A percentile compares a stretch with the other conserved stretches of the same genome.
These are phyloP conservation scores for Apiotrichum veenhuisii DNA, from an alignment of 1,284 basidiomycete genomes.

Conservation along the genomic window DNA sequence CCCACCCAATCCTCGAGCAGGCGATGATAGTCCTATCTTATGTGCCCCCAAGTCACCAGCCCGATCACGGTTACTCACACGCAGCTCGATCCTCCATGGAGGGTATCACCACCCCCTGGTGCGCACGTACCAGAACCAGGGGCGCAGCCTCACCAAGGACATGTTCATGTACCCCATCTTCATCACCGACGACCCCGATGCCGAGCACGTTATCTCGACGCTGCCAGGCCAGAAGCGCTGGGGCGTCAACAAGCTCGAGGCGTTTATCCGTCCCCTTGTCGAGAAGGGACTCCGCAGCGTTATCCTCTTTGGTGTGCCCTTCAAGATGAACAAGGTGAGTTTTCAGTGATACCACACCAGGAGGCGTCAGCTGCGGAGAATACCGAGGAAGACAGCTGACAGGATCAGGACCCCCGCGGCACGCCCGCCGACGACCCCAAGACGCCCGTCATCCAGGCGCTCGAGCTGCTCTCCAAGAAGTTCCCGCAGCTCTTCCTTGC, in stretches of 20 bases:
- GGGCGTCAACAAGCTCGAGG: conserved; percentile 89
- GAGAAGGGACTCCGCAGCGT: conserved; percentile 86
- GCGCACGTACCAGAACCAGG: conserved; percentile 73
- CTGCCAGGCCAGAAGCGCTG: conserved; percentile 86
- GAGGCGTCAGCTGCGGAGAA: too few species aligned
- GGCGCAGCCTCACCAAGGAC: conserved; percentile 68
- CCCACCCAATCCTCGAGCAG: too few species aligned
- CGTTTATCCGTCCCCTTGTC: conserved; percentile 80
- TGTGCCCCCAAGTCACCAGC: too few species aligned
- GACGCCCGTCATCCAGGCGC: conserved; percentile 90
- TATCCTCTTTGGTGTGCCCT: conserved; percentile 93
- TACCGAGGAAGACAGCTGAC: background rate
- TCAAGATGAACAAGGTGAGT: conserved; percentile 75
- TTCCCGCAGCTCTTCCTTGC: conserved; percentile 86
- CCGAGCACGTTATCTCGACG: conserved; percentile 67
- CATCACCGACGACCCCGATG: conserved; percentile 85
- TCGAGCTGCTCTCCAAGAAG: conserved; percentile 67
- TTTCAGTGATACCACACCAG: too few species aligned
- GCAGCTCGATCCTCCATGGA: conserved; percentile 77
- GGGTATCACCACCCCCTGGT: conserved; percentile 87
- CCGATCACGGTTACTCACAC: background rate
- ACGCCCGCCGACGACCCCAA: conserved; percentile 82
- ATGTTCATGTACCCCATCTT: conserved; percentile 99
- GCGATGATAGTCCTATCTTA: too few species aligned
- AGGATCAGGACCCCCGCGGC: conserved; percentile 68